A percentile compares a stretch with the other conserved stretches of the same genome.
Evolutionary conservation across 192 early-diverging fungal species (phyloP).

Genomic region (Backusella sp.): DNA sequence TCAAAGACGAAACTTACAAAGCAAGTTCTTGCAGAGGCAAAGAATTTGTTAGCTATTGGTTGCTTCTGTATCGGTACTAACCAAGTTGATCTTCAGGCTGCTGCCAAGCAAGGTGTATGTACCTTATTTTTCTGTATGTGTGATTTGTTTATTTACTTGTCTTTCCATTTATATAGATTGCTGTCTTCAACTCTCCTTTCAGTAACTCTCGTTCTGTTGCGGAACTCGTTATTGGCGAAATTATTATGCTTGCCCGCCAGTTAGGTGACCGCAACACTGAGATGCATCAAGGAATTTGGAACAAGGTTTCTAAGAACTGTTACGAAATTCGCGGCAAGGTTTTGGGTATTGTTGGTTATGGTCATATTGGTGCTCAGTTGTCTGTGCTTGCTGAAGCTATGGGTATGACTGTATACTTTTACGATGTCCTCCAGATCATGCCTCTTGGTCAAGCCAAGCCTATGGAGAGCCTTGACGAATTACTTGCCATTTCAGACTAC

Average conservation of each 20-base stretch:
- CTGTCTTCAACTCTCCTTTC: conserved; percentile 98
- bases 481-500: conserved; percentile 83
- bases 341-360: conserved; percentile 97
- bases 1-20: conserved; percentile 95
- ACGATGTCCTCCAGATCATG: conserved; percentile 92
- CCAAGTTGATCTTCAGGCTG: conserved; percentile 92
- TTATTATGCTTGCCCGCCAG: conserved; percentile 91
- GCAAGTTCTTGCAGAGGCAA: conserved; percentile 83
- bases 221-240: conserved; percentile 92
- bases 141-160: neutral
- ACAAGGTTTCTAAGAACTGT: conserved; percentile 83
- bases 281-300: conserved; percentile 92
- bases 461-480: conserved; percentile 69
- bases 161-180: conserved; percentile 52
- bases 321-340: conserved; percentile 97
- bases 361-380: conserved; percentile 97
- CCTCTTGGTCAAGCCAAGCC: conserved; percentile 86
- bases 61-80: conserved; percentile 98
- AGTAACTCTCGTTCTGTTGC: conserved; percentile 95
- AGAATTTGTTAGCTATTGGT: conserved; percentile 85
- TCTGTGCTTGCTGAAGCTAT: conserved; percentile 95
- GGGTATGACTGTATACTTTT: conserved; percentile 94
- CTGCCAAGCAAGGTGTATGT: conserved; percentile 74
- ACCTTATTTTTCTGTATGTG: neutral
- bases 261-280: conserved; percentile 93